Evolutionary conservation across 352 stramenopile genomes (phyloP).

Genomic region (Pythium rhizo-oryzae): DNA sequence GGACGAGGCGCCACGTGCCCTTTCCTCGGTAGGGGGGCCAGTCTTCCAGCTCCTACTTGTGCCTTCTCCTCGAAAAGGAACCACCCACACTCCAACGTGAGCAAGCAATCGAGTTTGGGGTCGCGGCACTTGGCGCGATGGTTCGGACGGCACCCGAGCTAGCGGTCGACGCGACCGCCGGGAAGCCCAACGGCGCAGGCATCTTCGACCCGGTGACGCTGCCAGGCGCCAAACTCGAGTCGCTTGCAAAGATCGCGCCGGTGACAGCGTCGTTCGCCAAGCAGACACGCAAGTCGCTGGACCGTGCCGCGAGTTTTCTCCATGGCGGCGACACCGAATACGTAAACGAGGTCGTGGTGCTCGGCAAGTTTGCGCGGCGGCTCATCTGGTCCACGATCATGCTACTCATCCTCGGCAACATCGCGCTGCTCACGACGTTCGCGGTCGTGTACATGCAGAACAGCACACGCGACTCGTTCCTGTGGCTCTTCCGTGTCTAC

Average conservation of each 20-base stretch:
- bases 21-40: too few relatives aligned
- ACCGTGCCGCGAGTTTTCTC: neutral
- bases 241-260: neutral
- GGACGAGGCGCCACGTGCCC: too few relatives aligned
- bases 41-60: too few relatives aligned
- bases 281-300: neutral
- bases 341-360: conserved; percentile 4
- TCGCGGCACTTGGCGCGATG: too few relatives aligned
- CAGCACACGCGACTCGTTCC: conserved; percentile 5
- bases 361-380: neutral
- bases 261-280: neutral
- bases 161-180: too few relatives aligned
- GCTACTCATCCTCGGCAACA: neutral
- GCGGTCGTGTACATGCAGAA: conserved; percentile 9
- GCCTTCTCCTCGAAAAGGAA: too few relatives aligned
- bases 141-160: too few relatives aligned
- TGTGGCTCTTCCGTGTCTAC: conserved; percentile 12
- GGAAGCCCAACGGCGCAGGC: neutral
- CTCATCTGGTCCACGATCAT: conserved; percentile 3
- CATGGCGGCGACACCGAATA: conserved; percentile 4
- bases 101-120: too few relatives aligned
- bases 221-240: neutral
- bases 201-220: neutral
- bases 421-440: conserved; percentile 1
- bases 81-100: too few relatives aligned